Percentiles rank a stretch among this genome's conserved stretches.
phyloP scores from a whole-genome alignment of 495 filamentous ascomycete species.

The Neurospora terricola region DNA sequence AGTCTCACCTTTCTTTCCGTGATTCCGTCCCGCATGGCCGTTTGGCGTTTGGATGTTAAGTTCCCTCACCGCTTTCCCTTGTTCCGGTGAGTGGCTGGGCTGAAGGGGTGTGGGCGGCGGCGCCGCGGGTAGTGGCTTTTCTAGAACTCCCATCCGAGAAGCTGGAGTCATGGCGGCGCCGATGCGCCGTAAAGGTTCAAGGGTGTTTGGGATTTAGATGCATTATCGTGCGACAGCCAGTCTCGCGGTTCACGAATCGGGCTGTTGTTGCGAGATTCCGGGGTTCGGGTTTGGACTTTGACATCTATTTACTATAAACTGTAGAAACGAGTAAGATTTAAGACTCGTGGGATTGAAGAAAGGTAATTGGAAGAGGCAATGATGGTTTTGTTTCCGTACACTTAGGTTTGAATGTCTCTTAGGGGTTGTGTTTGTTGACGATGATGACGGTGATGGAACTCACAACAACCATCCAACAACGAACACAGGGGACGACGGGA shows the following conservation, averaged over 20 bases:
- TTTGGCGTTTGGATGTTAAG: neutral
- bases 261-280: neutral
- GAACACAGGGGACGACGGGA: neutral
- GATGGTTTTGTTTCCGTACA: neutral
- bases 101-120: neutral
- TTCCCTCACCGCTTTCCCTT: neutral
- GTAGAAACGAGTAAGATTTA: neutral
- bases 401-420: neutral
- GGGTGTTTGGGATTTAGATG: neutral
- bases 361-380: neutral
- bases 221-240: neutral
- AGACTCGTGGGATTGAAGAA: neutral
- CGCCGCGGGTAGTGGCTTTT: neutral
- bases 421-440: neutral
- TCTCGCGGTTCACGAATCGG: neutral
- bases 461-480: neutral
- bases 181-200: neutral
- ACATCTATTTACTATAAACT: neutral
- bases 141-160: neutral
- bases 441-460: neutral
- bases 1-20: neutral
- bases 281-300: neutral
- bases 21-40: neutral
- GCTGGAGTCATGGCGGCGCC: neutral
- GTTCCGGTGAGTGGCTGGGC: neutral